phyloP scores from a whole-genome alignment of 2,329 filamentous ascomycete genomes.

The Nannizziopsis barbatae region DNA sequence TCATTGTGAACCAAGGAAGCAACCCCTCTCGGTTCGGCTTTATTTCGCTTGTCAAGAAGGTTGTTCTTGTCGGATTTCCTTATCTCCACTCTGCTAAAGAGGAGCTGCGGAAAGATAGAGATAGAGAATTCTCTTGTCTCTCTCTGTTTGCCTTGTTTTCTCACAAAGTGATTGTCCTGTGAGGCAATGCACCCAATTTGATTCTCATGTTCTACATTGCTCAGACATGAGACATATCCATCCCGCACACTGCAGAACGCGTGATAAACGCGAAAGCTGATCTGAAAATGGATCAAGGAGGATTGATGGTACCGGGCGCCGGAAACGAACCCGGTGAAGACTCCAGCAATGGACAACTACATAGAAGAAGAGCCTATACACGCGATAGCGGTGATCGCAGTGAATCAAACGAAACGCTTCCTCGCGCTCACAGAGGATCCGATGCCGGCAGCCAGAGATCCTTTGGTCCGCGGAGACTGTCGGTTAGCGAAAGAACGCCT shows the following conservation, averaged over 20 bases:
- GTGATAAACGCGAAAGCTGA: background rate
- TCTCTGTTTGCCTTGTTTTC: too few species aligned
- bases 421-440: background rate
- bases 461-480: conserved; percentile 9
- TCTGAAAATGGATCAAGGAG: conserved; percentile 5
- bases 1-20: too few species aligned
- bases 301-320: conserved; percentile 4
- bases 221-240: too few species aligned
- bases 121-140: too few species aligned
- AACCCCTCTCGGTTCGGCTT: too few species aligned
- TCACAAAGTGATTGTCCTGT: too few species aligned
- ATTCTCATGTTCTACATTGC: too few species aligned
- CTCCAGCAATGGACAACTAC: background rate
- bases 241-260: background rate
- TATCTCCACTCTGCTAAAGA: too few species aligned
- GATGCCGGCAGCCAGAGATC: background rate
- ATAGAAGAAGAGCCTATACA: conserved; percentile 2
- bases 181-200: too few species aligned
- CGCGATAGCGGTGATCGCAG: background rate
- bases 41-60: too few species aligned
- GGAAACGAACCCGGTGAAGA: background rate
- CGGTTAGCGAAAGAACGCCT: conserved; percentile 31
- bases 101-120: too few species aligned
- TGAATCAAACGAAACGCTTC: background rate
- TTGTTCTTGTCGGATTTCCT: too few species aligned